phyloP scores from a whole-genome alignment of 1,284 basidiomycete species.

The Peniophora sp. region DNA sequence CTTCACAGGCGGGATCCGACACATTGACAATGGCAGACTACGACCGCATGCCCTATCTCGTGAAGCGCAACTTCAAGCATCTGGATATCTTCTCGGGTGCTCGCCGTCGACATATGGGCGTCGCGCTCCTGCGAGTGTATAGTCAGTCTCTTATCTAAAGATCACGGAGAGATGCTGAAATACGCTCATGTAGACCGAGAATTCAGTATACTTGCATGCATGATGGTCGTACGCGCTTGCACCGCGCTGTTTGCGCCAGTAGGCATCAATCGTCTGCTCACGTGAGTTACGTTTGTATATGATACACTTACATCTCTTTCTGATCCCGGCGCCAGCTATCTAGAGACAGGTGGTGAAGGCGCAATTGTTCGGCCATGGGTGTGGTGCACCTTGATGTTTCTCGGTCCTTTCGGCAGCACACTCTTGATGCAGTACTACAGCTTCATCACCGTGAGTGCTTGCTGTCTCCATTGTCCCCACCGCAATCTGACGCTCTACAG shows the following conservation, averaged over 20 bases:
- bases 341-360: slow-evolving; percentile 31
- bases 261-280: slow-evolving; percentile 36
- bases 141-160: not conserved
- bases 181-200: not conserved
- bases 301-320: not conserved
- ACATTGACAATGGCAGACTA: slow-evolving; percentile 38
- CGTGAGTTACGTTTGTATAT: slow-evolving; percentile 13
- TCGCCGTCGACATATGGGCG: not conserved
- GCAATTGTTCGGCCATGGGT: slow-evolving; percentile 39
- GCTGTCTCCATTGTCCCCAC: not conserved
- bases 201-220: not conserved
- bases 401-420: slow-evolving; percentile 40
- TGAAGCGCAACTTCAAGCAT: slow-evolving; percentile 20
- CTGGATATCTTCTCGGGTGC: not conserved
- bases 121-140: not conserved
- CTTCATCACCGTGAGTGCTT: slow-evolving; percentile 17
- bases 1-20: slow-evolving; percentile 18
- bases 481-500: not conserved
- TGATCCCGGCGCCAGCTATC: slow-evolving; percentile 21
- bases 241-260: slow-evolving; percentile 29
- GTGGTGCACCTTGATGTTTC: slow-evolving; percentile 55
- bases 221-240: not conserved
- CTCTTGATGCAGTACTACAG: slow-evolving; percentile 30
- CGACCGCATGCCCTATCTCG: slow-evolving; percentile 31
- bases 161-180: not conserved